Conservation (phyloP, 108 stramenopile species). For the Nitzschia palea region DNA sequence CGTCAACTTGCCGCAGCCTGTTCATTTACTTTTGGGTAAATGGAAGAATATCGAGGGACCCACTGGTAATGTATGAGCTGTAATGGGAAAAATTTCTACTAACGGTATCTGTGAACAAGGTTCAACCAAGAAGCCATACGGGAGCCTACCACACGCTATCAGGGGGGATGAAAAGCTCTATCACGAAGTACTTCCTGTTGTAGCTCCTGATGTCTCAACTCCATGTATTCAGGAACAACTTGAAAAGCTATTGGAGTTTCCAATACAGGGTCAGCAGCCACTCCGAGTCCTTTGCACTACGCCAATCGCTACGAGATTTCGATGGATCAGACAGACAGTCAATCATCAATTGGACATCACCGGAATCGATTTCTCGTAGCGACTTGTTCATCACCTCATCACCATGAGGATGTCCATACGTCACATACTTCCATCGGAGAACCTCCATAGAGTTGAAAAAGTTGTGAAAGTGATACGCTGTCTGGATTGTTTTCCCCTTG, state of each 20-base stretch:
- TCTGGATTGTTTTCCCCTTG: constrained; percentile 10
- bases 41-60: no score
- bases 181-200: neutral
- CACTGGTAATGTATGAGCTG: no score
- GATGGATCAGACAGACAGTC: neutral
- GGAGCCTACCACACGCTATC: no score
- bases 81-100: no score
- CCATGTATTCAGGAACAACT: neutral
- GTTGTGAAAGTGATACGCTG: constrained; percentile 65
- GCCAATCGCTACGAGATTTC: neutral
- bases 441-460: constrained; percentile 35
- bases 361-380: neutral
- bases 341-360: neutral
- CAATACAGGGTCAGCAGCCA: neutral
- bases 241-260: neutral
- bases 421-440: constrained; percentile 45
- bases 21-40: no score
- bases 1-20: no score
- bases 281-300: neutral
- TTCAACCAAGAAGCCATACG: no score
- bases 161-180: neutral
- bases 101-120: no score
- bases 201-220: neutral
- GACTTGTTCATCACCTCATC: constrained; percentile 5
- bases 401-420: constrained; percentile 53